A percentile compares a stretch with the other conserved stretches of the same genome.
phyloP scores from a whole-genome alignment of 371 early-diverging fungal genomes.

The Pancytospora philotis region DNA sequence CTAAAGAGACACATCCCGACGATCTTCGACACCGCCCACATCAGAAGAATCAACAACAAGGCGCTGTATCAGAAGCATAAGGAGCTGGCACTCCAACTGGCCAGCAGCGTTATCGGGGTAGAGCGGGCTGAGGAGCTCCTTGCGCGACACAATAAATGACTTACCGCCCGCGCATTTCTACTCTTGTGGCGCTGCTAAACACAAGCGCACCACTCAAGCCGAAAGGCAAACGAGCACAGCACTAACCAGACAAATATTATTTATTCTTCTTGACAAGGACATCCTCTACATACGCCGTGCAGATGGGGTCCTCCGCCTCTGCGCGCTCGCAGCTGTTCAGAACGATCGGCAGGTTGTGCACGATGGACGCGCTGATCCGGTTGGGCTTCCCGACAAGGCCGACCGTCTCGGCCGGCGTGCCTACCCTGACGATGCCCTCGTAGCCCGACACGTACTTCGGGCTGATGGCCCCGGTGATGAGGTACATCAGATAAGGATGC shows the following conservation, averaged over 20 bases:
- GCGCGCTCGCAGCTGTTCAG: conserved; percentile 85
- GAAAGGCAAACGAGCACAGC: too few relatives aligned
- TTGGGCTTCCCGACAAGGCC: conserved; percentile 95
- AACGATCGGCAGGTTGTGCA: conserved; percentile 88
- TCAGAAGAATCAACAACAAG: too few relatives aligned
- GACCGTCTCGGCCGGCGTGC: conserved; percentile 85
- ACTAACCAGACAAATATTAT: conserved; percentile 12
- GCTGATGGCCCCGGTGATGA: conserved; percentile 77
- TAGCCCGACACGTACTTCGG: conserved; percentile 87
- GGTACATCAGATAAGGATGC: conserved; percentile 79
- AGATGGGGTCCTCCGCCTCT: conserved; percentile 64
- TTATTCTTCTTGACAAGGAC: conserved; percentile 37
- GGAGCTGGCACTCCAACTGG: too few relatives aligned
- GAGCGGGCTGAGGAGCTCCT: too few relatives aligned
- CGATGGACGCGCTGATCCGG: conserved; percentile 92
- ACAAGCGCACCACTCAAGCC: too few relatives aligned
- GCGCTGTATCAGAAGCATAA: too few relatives aligned
- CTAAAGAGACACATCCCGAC: too few relatives aligned
- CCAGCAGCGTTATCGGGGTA: too few relatives aligned
- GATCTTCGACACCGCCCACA: too few relatives aligned
- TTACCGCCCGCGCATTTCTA: too few relatives aligned
- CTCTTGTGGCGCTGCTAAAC: too few relatives aligned
- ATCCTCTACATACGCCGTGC: conserved; percentile 41
- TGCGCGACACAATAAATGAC: too few relatives aligned
- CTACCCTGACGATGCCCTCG: conserved; percentile 83